Conservation (phyloP, 2,329 filamentous ascomycete species). For the Talaromyces rugulosus region DNA sequence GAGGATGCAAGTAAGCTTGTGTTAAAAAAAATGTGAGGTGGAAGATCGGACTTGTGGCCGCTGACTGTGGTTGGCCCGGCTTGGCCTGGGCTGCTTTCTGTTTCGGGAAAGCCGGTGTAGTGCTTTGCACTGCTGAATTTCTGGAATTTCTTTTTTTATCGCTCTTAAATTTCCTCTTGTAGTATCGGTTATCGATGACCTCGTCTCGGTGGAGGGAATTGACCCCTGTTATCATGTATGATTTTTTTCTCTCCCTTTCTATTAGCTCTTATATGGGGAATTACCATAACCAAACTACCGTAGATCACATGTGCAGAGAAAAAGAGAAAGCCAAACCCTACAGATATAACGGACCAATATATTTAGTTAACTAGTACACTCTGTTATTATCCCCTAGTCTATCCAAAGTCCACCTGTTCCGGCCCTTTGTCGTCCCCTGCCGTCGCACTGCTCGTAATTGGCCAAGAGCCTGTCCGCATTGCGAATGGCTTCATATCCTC, state of each 20-base stretch:
- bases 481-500: background rate
- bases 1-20: background rate
- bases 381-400: too few relatives aligned
- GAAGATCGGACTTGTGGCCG: background rate
- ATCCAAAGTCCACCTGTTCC: background rate
- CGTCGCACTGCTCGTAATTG: background rate
- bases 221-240: background rate
- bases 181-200: too few relatives aligned
- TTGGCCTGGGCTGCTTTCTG: slow-evolving; percentile 1
- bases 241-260: background rate
- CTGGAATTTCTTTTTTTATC: background rate
- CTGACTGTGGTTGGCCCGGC: background rate
- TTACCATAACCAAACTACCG: too few relatives aligned
- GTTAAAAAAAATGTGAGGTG: background rate
- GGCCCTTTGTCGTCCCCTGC: background rate
- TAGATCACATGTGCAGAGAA: too few relatives aligned
- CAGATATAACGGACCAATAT: too few relatives aligned
- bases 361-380: too few relatives aligned
- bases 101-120: slow-evolving; percentile 11
- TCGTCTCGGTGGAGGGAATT: background rate
- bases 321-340: too few relatives aligned
- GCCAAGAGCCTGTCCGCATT: background rate
- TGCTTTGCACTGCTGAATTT: background rate
- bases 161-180: background rate
- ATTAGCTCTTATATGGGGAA: too few relatives aligned